Percentiles rank a stretch among this genome's conserved stretches.
These are phyloP conservation scores for Phaffomyces opuntiae DNA, from an alignment of 805 yeast genomes.

Conservation along the genomic window DNA sequence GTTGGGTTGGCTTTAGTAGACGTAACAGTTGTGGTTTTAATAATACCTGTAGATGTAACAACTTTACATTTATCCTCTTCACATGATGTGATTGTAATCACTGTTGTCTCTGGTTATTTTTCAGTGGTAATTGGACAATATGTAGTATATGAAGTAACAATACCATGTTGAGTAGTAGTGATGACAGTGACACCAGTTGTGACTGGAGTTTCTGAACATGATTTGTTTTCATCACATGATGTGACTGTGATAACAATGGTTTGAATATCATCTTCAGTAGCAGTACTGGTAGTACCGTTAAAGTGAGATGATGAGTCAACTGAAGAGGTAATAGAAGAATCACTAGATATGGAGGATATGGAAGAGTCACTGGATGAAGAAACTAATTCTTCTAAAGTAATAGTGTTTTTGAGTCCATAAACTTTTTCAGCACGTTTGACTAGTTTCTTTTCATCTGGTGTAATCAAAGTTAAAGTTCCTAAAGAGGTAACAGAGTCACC, in stretches of 20 bases:
- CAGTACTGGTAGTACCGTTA: neutral
- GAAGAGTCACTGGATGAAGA: neutral
- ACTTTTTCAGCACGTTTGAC: neutral
- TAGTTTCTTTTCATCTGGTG: neutral
- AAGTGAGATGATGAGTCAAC: neutral
- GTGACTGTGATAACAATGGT: neutral
- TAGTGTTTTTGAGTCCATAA: neutral
- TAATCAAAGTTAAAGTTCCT: neutral
- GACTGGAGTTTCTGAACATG: neutral
- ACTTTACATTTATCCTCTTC: neutral
- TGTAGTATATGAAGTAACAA: neutral
- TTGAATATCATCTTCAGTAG: neutral
- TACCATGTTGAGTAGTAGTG: neutral
- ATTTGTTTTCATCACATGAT: neutral
- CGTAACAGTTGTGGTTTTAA: neutral
- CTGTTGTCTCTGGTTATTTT: neutral
- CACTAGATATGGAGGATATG: no score
- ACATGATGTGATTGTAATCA: neutral
- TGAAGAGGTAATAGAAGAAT: no score
- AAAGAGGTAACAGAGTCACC: neutral
- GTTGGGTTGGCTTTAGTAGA: no score
- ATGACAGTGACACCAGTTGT: slow-evolving; percentile 1
- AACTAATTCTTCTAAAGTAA: neutral
- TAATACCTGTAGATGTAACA: neutral
- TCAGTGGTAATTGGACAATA: slow-evolving; percentile 1